Percentiles rank a stretch among this genome's conserved stretches.
Conservation (phyloP, 2,329 filamentous ascomycete genomes). For the Xylaria arbuscula region DNA sequence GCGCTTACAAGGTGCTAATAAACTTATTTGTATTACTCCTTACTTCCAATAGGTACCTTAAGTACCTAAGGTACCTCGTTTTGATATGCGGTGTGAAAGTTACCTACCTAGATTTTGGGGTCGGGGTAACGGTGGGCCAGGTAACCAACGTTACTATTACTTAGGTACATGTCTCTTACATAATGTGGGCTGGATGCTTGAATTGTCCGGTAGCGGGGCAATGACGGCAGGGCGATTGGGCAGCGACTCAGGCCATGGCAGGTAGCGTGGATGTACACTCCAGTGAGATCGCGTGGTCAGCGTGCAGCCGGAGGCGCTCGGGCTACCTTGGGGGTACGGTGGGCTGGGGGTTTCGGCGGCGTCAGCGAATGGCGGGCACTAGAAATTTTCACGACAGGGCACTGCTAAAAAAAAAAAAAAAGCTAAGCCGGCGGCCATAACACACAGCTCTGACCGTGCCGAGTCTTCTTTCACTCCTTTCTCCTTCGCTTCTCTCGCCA, state of each 20-base stretch:
- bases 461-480: slow-evolving; percentile 32
- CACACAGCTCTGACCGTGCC: neutral
- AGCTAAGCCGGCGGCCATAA: slow-evolving; percentile 5
- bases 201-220: slow-evolving; percentile 8
- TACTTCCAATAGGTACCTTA: too few species aligned
- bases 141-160: neutral
- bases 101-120: neutral
- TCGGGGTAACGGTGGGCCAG: neutral
- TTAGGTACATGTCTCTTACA: neutral
- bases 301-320: too few species aligned
- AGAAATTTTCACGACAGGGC: slow-evolving; percentile 29
- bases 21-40: neutral
- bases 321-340: neutral
- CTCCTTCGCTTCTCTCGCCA: slow-evolving; percentile 41
- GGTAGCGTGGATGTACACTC: slow-evolving; percentile 3
- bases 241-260: slow-evolving; percentile 21
- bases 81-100: neutral
- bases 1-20: neutral
- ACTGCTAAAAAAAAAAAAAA: neutral
- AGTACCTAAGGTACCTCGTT: too few species aligned
- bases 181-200: neutral
- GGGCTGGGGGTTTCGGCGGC: slow-evolving; percentile 2
- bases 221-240: slow-evolving; percentile 19
- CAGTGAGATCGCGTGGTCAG: neutral
- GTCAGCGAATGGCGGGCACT: slow-evolving; percentile 26